These are phyloP conservation scores for Daldinia childiae DNA, from an alignment of 495 filamentous ascomycete genomes.

Conservation along the genomic window DNA sequence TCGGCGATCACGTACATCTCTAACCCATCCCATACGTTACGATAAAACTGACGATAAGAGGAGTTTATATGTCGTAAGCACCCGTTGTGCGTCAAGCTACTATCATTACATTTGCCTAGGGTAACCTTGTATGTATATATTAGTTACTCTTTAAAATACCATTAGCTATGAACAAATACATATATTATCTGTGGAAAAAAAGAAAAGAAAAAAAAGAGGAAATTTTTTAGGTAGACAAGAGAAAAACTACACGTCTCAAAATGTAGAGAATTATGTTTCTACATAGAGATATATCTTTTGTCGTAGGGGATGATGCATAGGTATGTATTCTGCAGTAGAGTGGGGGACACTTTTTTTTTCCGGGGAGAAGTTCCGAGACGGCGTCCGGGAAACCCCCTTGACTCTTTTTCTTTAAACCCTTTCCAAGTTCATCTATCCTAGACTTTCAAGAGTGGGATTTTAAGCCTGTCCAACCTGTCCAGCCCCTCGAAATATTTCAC, in stretches of 20 bases:
- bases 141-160: not conserved
- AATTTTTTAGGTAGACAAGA: not conserved
- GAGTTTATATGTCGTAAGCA: constrained; percentile 10
- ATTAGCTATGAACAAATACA: not conserved
- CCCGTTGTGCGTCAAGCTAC: constrained; percentile 1
- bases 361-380: constrained; percentile 41
- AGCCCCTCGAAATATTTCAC: constrained; percentile 26
- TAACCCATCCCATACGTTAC: constrained; percentile 2
- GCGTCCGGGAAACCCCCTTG: constrained; percentile 27
- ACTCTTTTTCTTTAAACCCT: constrained; percentile 29
- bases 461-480: constrained; percentile 33
- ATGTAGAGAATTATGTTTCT: constrained; percentile 19
- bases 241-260: not conserved
- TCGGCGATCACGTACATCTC: constrained; percentile 20
- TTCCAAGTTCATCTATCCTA: constrained; percentile 38
- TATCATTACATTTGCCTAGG: not conserved
- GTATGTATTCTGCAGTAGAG: constrained; percentile 13
- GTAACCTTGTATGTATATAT: not conserved
- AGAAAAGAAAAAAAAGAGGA: not conserved
- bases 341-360: constrained; percentile 31
- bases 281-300: constrained; percentile 2
- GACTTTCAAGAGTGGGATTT: constrained; percentile 24
- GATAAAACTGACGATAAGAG: constrained; percentile 8
- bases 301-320: constrained; percentile 3
- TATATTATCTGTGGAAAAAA: too few relatives aligned